Conservation (phyloP, 1,284 basidiomycete genomes). For the Takashimella koratensis region DNA sequence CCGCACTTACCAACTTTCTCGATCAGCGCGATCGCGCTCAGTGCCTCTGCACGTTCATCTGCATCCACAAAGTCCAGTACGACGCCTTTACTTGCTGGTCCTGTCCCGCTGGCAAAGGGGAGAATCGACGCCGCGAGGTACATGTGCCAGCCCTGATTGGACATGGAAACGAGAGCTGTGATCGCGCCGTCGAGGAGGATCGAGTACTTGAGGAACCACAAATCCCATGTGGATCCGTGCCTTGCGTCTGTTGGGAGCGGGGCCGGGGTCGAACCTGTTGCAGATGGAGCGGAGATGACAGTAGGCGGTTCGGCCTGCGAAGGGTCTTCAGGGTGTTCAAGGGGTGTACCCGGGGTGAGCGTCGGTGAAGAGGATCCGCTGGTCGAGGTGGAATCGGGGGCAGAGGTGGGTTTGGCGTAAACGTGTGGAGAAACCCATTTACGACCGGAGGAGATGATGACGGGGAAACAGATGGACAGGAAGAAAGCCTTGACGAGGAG, state of each 20-base stretch:
- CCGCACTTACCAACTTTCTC: slow-evolving; percentile 41
- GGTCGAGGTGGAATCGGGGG: not conserved
- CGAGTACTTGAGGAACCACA: slow-evolving; percentile 41
- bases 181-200: slow-evolving; percentile 45
- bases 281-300: slow-evolving; percentile 13
- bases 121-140: slow-evolving; percentile 42
- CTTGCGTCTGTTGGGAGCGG: slow-evolving; percentile 10
- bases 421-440: slow-evolving; percentile 9
- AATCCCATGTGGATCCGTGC: slow-evolving; percentile 41
- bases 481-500: slow-evolving; percentile 40
- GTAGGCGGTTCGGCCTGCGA: slow-evolving; percentile 23
- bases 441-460: slow-evolving; percentile 38
- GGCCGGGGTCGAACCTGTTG: slow-evolving; percentile 10
- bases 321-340: slow-evolving; percentile 20
- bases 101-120: slow-evolving; percentile 47
- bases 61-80: slow-evolving; percentile 42
- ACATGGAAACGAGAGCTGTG: slow-evolving; percentile 29
- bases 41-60: slow-evolving; percentile 34
- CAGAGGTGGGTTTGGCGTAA: not conserved
- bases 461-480: slow-evolving; percentile 41
- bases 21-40: slow-evolving; percentile 43
- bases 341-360: not conserved
- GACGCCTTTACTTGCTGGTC: slow-evolving; percentile 46
- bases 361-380: not conserved
- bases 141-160: slow-evolving; percentile 35